Evolutionary conservation across 2,329 filamentous ascomycete species (phyloP).

Genomic region (Hypoxylon sp.): DNA sequence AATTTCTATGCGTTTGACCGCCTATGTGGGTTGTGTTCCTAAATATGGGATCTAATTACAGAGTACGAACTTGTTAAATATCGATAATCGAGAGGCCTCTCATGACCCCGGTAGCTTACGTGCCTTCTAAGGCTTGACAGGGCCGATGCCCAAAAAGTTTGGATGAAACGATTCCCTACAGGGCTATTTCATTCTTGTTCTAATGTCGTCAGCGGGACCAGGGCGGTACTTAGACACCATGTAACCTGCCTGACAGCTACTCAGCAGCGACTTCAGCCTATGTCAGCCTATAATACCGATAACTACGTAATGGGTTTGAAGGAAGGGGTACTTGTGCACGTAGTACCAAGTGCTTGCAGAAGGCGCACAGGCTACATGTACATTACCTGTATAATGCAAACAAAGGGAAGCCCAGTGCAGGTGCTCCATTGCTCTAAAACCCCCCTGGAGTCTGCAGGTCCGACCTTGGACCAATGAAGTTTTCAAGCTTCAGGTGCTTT

Average conservation of each 20-base stretch:
- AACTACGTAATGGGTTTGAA: constrained; percentile 25
- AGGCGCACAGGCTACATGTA: constrained; percentile 8
- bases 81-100: constrained; percentile 44
- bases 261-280: constrained; percentile 16
- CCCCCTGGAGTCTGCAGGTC: constrained; percentile 44
- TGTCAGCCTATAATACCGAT: neutral
- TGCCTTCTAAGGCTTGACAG: constrained; percentile 36
- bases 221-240: constrained; percentile 26
- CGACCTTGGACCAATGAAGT: constrained; percentile 38
- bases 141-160: constrained; percentile 38
- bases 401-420: constrained; percentile 21
- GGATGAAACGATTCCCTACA: constrained; percentile 44
- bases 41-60: constrained; percentile 43
- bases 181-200: constrained; percentile 26
- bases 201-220: constrained; percentile 35
- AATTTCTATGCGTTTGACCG: constrained; percentile 29
- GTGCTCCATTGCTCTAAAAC: constrained; percentile 17
- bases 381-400: constrained; percentile 19
- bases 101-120: constrained; percentile 22
- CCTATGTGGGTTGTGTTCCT: constrained; percentile 25
- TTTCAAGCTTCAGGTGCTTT: constrained; percentile 39
- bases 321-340: constrained; percentile 9
- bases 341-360: constrained; percentile 26
- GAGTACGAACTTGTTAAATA: constrained; percentile 42
- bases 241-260: constrained; percentile 16